Evolutionary conservation across 257 asterid species (phyloP).

Genomic region (Coffea eugenioides): DNA sequence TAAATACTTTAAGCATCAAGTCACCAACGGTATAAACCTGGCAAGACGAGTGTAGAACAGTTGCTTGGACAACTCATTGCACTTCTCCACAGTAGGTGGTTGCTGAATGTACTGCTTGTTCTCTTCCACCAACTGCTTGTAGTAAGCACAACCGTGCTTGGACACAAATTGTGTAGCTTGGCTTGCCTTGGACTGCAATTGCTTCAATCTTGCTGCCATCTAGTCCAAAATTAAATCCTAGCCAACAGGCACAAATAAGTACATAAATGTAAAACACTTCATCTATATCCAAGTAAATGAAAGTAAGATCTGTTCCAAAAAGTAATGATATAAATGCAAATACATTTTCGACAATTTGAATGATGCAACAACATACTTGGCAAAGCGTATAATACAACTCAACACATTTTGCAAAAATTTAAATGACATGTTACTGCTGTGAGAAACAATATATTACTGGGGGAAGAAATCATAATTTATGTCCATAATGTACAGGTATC

Average conservation of each 20-base stretch:
- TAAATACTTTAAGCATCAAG: not conserved
- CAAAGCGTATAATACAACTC: not conserved
- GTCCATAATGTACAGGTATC: not conserved
- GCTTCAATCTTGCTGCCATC: slow-evolving; percentile 46
- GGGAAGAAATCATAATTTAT: not conserved
- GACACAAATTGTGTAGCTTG: slow-evolving; percentile 38
- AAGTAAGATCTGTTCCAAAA: not conserved
- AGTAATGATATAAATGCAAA: not conserved
- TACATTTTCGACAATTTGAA: not conserved
- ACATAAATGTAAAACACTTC: not conserved
- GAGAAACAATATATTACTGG: not conserved
- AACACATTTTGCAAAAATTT: not conserved
- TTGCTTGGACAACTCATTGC: slow-evolving; percentile 46
- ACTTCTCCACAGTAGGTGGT: slow-evolving; percentile 46
- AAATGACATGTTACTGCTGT: not conserved
- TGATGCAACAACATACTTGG: not conserved
- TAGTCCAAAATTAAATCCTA: slow-evolving; percentile 12
- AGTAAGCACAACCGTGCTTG: slow-evolving; percentile 34
- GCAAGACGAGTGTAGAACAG: slow-evolving; percentile 53
- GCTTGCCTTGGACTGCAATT: slow-evolving; percentile 37
- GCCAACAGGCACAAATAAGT: slow-evolving; percentile 4
- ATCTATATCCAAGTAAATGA: not conserved
- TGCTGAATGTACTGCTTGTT: slow-evolving; percentile 46
- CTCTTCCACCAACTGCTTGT: slow-evolving; percentile 42
- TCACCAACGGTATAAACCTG: slow-evolving; percentile 28